Base-by-base conservation (phyloP, 176 grass and related monocot species). In the Urochloa ruziziensis region DNA sequence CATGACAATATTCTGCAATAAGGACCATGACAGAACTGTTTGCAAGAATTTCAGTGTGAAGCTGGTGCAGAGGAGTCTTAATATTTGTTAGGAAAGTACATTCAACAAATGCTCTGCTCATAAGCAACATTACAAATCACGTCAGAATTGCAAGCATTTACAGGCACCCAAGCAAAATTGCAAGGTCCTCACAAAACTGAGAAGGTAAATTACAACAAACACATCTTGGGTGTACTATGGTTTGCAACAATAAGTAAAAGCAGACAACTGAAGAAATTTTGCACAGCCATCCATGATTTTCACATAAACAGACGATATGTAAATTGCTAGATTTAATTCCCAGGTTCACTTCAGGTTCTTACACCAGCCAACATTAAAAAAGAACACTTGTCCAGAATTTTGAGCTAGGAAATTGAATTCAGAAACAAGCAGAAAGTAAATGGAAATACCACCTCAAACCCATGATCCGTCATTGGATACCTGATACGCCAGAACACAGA, bases 391-490 rank as follows among this genome's bases (percentile, higher is more conserved):
- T 58, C 43, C 21, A 73, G 35, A 80, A 19, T 32, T 58, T 61
- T 36, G 44, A 47, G 40, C 8, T 4, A 49, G 28, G 44, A 51
- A 51, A 47, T 51, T 32, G 16, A 73, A 19, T 32, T 74, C 48
- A 29, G 3, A 72, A 27, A 62, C 27, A 58, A 21, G 64, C 34
- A 87, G 35, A 67, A 43, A 75, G 27, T 57, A 56, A 86, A 86
- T 8, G 32, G 33, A 59, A 83, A 62, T 56, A 79, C 30, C 33
- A 16, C 42, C 64, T 46, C 68, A 86, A 86, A 58, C 68, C 75
- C 43, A 71, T 40, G 75, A 79, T 72, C 77, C 80, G 34, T 88
- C 86, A 82, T 62, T 83, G 79, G 62, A 78, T 61, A 37, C 74
- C 48, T 57, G 74, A 78, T 40, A 69, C 6, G 21, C 62, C 51